Percentiles rank a stretch among this genome's conserved stretches.
Conservation (phyloP, 2,329 filamentous ascomycete genomes). For the Trichoderma endophyticum region DNA sequence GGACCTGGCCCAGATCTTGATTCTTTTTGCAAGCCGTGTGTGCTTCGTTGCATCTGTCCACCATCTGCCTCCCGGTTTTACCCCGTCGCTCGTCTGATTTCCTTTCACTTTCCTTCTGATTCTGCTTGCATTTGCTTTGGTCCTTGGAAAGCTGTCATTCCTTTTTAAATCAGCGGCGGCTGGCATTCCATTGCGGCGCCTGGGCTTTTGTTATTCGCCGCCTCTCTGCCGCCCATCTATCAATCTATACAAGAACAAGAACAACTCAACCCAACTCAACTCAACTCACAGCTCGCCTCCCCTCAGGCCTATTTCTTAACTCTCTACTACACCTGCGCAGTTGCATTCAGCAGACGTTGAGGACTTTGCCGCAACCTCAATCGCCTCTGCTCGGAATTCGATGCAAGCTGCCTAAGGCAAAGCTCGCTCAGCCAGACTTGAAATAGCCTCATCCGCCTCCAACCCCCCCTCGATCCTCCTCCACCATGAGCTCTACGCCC, state of each 20-base stretch:
- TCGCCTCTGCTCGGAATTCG: conserved; percentile 12
- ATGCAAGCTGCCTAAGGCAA: conserved; percentile 11
- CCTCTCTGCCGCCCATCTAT: not conserved
- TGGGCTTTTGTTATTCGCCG: conserved; percentile 2
- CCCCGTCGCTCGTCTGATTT: conserved; percentile 16
- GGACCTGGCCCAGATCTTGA: conserved; percentile 15
- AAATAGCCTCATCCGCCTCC: conserved; percentile 13
- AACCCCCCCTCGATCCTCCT: not conserved
- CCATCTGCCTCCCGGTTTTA: not conserved
- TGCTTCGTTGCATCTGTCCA: conserved; percentile 19
- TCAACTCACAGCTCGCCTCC: not conserved
- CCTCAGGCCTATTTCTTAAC: not conserved
- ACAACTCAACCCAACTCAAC: not conserved
- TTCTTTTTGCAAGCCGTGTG: conserved; percentile 13
- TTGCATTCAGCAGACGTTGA: not conserved
- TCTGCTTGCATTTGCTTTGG: not conserved
- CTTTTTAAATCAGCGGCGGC: conserved; percentile 14
- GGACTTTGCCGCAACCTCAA: not conserved
- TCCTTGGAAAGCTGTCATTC: conserved; percentile 15
- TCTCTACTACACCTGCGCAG: not conserved
- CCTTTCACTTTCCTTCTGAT: conserved; percentile 4
- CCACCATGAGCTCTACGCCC: conserved; percentile 45
- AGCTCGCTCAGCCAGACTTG: not conserved
- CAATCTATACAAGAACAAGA: not conserved
- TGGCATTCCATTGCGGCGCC: conserved; percentile 9